These are phyloP conservation scores for Geranium incanum DNA, from an alignment of 441 rosid species.

Conservation along the genomic window DNA sequence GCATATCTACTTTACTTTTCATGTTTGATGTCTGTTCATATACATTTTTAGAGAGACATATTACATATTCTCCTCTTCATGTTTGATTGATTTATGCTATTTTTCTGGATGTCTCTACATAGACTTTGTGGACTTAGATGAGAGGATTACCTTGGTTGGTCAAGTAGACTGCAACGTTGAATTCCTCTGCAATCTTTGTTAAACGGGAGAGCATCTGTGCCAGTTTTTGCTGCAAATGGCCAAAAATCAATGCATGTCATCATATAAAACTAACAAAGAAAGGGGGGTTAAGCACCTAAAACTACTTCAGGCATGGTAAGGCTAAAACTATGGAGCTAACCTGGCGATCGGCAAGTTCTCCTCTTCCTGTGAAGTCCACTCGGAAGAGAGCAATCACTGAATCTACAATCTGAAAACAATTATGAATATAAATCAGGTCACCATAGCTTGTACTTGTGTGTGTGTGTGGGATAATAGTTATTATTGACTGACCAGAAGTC, in stretches of 20 bases:
- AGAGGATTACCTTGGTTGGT: constrained; percentile 66
- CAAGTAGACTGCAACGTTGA: constrained; percentile 83
- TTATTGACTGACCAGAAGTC: constrained; percentile 48
- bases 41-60: not conserved
- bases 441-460: constrained; percentile 1
- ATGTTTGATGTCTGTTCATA: not conserved
- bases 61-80: not conserved
- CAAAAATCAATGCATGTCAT: constrained; percentile 9
- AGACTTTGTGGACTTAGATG: not conserved
- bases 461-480: not conserved
- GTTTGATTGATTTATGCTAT: too few species aligned
- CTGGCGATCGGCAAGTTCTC: constrained; percentile 95
- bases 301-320: not conserved
- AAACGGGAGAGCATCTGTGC: constrained; percentile 86
- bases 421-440: constrained; percentile 16
- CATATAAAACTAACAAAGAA: not conserved
- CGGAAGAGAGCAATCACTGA: constrained; percentile 85
- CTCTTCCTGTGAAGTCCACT: constrained; percentile 88
- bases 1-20: not conserved
- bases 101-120: too few species aligned
- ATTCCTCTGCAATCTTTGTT: constrained; percentile 84
- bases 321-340: constrained; percentile 24
- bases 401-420: constrained; percentile 60
- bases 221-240: constrained; percentile 70
- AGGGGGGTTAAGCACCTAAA: not conserved